Evolutionary conservation across 2,329 filamentous ascomycete genomes (phyloP).

Genomic region (Metarhizium robertsii): DNA sequence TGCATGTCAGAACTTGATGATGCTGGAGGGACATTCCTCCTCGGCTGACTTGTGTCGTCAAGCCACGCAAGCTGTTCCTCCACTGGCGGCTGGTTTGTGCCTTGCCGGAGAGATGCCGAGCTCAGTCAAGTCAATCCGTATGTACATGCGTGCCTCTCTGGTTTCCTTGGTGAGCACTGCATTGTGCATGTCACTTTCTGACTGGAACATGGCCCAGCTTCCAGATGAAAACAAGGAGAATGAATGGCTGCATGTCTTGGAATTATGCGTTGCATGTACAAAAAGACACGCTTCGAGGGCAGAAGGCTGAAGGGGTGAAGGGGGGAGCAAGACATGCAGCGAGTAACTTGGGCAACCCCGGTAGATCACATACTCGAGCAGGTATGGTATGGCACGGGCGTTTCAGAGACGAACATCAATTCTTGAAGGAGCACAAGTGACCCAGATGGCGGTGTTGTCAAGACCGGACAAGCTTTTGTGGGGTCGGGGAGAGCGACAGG

Average conservation of each 20-base stretch:
- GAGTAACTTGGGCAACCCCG: too few relatives aligned
- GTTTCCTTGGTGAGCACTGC: too few relatives aligned
- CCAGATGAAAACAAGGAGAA: too few relatives aligned
- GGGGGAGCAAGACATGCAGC: too few relatives aligned
- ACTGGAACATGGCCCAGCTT: too few relatives aligned
- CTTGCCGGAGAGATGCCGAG: neutral
- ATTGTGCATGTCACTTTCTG: too few relatives aligned
- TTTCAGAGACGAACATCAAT: constrained; percentile 26
- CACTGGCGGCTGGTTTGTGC: neutral
- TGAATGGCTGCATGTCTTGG: neutral
- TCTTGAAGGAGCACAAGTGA: constrained; percentile 11
- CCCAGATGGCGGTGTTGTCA: constrained; percentile 21
- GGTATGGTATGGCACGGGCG: constrained; percentile 20
- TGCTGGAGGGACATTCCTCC: too few relatives aligned
- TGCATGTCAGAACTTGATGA: too few relatives aligned
- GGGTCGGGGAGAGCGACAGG: constrained; percentile 13
- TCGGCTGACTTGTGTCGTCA: too few relatives aligned
- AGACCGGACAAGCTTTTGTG: constrained; percentile 29
- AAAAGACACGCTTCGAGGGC: neutral
- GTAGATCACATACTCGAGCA: neutral
- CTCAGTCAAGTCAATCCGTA: too few relatives aligned
- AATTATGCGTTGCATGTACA: neutral
- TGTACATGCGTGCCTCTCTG: too few relatives aligned
- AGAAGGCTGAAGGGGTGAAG: neutral
- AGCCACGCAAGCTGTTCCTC: neutral